Conservation (phyloP, 2,329 filamentous ascomycete genomes). For the Aspergillus sojae region DNA sequence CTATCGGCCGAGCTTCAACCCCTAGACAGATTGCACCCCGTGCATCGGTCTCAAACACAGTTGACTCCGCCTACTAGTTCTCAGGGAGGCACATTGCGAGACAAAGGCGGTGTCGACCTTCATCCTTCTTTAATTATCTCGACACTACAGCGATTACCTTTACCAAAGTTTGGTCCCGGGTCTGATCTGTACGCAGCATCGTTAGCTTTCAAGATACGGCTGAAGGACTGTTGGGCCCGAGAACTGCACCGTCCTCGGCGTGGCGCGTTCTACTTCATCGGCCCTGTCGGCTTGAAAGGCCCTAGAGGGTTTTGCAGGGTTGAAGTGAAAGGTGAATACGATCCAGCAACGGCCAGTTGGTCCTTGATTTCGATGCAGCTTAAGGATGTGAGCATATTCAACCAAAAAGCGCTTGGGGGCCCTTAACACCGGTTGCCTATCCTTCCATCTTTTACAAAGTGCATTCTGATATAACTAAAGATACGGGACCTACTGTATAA, state of each 20-base stretch:
- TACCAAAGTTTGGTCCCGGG: conserved; percentile 36
- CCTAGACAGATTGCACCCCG: conserved; percentile 21
- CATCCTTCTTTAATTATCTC: conserved; percentile 35
- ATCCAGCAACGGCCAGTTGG: conserved; percentile 34
- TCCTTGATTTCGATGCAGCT: conserved; percentile 33
- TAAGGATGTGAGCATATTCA: conserved; percentile 33
- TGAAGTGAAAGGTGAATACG: conserved; percentile 41
- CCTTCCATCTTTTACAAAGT: not conserved
- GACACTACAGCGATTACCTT: conserved; percentile 36
- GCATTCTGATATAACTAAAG: not conserved
- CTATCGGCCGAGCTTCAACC: conserved; percentile 18
- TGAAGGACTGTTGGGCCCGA: conserved; percentile 27
- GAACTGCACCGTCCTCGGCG: conserved; percentile 28
- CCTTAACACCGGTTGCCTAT: not conserved
- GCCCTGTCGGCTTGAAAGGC: conserved; percentile 37
- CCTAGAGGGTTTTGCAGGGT: conserved; percentile 38
- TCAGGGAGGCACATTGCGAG: conserved; percentile 19
- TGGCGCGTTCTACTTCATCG: conserved; percentile 37
- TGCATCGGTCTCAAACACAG: conserved; percentile 21
- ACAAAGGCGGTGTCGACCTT: conserved; percentile 17
- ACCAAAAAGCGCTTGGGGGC: conserved; percentile 31
- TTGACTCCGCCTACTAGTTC: conserved; percentile 17
- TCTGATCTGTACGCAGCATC: conserved; percentile 38
- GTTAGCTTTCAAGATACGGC: conserved; percentile 34
- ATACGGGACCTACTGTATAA: not conserved